Evolutionary conservation across 129 eudicot genomes (phyloP).

Genomic region (Pulicaria dysenterica): DNA sequence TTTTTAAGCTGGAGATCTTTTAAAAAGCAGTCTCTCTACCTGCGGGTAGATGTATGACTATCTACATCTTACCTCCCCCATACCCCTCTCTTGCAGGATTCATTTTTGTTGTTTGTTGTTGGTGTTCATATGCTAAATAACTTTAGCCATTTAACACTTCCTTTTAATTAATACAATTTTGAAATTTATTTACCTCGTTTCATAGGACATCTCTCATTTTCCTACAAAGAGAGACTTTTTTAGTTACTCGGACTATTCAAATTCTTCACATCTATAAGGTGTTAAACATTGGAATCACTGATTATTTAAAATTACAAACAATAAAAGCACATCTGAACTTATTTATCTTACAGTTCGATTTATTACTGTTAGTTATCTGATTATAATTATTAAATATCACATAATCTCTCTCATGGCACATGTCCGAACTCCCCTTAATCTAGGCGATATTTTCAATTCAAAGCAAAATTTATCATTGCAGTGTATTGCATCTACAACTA

Average conservation of each 20-base stretch:
- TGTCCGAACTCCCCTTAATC: not conserved
- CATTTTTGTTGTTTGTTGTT: no score
- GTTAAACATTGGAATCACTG: not conserved
- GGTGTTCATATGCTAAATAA: no score
- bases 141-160: not conserved
- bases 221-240: not conserved
- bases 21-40: no score
- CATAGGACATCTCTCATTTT: not conserved
- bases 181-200: not conserved
- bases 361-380: not conserved
- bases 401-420: not conserved
- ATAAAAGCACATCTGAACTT: not conserved
- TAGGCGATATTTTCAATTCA: slow-evolving; percentile 11
- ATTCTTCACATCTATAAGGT: not conserved
- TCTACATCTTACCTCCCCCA: no score
- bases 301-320: not conserved
- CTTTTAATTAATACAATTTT: not conserved
- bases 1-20: no score
- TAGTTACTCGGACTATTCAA: not conserved
- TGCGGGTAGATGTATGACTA: no score
- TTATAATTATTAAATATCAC: not conserved
- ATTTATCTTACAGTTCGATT: not conserved
- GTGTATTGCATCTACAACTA: slow-evolving; percentile 94
- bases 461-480: slow-evolving; percentile 32
- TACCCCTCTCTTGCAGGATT: no score